phyloP scores from a whole-genome alignment of 495 filamentous ascomycete species.

The Annulohypoxylon nitens region DNA sequence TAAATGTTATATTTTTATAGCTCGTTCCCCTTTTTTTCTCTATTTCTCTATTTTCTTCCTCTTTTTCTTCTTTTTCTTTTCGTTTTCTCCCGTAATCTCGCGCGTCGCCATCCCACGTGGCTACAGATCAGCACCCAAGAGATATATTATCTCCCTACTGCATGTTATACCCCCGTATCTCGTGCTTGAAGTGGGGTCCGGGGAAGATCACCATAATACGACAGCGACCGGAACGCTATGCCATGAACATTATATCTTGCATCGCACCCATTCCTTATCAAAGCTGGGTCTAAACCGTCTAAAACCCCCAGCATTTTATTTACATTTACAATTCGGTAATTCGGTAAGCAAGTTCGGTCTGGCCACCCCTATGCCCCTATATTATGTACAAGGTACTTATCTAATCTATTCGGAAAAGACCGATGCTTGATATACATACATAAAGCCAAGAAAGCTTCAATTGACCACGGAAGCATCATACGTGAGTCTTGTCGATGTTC shows the following conservation, averaged over 20 bases:
- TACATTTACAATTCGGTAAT: not conserved
- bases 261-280: slow-evolving; percentile 26
- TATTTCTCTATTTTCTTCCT: too few species aligned
- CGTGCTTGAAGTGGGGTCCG: slow-evolving; percentile 21
- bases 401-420: slow-evolving; percentile 18
- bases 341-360: slow-evolving; percentile 7
- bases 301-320: not conserved
- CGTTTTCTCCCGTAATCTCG: not conserved
- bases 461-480: not conserved
- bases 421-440: slow-evolving; percentile 1
- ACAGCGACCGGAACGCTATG: not conserved
- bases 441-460: not conserved
- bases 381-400: not conserved
- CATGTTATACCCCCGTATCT: slow-evolving; percentile 16
- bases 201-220: slow-evolving; percentile 24
- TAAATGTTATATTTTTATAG: too few species aligned
- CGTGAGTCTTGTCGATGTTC: not conserved
- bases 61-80: not conserved
- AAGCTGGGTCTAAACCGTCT: not conserved
- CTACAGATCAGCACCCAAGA: slow-evolving; percentile 5
- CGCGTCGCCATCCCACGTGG: slow-evolving; percentile 10
- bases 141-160: not conserved
- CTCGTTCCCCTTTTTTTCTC: too few species aligned
- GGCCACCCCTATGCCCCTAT: too few species aligned
- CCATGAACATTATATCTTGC: slow-evolving; percentile 2